Conservation (phyloP, 2,329 filamentous ascomycete species). For the Neoarthrinium moseri region DNA sequence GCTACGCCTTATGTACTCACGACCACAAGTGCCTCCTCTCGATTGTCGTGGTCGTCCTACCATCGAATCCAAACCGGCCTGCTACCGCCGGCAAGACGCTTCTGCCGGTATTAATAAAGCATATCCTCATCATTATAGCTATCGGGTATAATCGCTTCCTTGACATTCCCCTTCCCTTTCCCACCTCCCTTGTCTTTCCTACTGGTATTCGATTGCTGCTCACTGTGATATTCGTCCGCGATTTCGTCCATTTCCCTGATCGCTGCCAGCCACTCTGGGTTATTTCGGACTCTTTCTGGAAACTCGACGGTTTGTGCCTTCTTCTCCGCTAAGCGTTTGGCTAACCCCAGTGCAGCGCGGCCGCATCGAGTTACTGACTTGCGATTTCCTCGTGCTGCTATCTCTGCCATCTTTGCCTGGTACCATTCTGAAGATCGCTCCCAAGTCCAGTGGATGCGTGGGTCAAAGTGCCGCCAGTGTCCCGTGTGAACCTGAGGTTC, state of each 20-base stretch:
- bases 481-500: no score
- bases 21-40: no score
- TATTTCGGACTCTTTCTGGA: slow-evolving; percentile 41
- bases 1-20: no score
- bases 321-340: slow-evolving; percentile 33
- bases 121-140: no score
- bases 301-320: slow-evolving; percentile 30
- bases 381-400: slow-evolving; percentile 43
- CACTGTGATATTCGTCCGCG: no score
- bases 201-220: no score
- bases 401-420: slow-evolving; percentile 46
- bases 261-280: slow-evolving; percentile 45
- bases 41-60: no score
- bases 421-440: slow-evolving; percentile 44
- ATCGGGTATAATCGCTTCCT: not conserved
- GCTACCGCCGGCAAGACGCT: no score
- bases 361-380: slow-evolving; percentile 49
- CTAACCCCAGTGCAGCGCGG: slow-evolving; percentile 30
- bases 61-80: no score
- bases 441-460: slow-evolving; percentile 46
- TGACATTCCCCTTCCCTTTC: no score
- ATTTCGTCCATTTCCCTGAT: slow-evolving; percentile 30
- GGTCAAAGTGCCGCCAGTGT: slow-evolving; percentile 51
- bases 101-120: no score
- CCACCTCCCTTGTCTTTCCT: no score